Evolutionary conservation across 768 basidiomycete species (phyloP), one percentile per base, ranked within the genome.

Genomic region (Lentinula raphanica): DNA sequence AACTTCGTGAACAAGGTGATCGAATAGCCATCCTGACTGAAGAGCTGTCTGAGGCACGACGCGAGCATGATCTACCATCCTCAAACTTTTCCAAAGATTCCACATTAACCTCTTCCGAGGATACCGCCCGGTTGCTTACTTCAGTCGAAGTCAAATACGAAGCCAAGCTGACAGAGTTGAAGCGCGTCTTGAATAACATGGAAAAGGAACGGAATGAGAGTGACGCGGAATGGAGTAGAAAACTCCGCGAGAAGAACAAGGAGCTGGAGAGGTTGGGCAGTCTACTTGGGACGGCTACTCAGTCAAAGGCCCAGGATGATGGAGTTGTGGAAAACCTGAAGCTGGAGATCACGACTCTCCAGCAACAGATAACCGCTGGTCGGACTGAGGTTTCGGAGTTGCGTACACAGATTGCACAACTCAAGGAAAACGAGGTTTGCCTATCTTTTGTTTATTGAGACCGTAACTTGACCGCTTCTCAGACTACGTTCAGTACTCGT

Each of bases 221-320:
- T 29, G 96, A 98, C 65, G 87, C 89, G 25, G 88, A 92, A 60
- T 96, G 94, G 92, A 90, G 88, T 66, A 79, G 79, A 58, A 94
- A 93, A 67, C 75, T 98, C 31, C 80, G 80, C 25, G 88, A 92
- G 65, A 90, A 92, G 67, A 77, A 81, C 23, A 80, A 79, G 61
- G 94, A 96, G 68, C 73, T 87, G 19, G 93, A 97, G 58, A 81
- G 84, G 50, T 66, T 94, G 60, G 84, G 87, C 66, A 74, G 73
- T 39, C 66, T 78, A 40, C 67, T 94, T 38, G 84, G 81, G 19
- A 77, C 76, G 11, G 78, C 81, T 28, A 79, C 82, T 50, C 84
- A 79, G 66, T 81, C 76, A 25, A 77, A 81, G 45, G 85, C 90
- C 65, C 75, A 80, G 56, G 80, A 85, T 53, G 84, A 86, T 62